Conservation (phyloP, 139 green algal species). For the Coelastrella sp. region DNA sequence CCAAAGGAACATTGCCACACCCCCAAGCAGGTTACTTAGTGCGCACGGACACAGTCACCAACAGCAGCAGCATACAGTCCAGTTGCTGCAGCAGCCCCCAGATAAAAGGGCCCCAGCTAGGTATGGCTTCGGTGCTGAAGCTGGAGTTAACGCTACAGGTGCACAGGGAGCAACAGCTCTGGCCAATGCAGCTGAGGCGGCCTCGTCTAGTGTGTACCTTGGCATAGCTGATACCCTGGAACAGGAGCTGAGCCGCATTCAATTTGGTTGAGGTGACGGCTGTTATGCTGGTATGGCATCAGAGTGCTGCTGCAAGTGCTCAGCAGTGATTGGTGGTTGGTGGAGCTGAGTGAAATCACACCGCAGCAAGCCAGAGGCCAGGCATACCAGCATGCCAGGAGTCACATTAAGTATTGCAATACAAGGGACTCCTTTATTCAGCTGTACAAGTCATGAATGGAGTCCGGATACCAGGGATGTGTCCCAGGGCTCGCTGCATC, state of each 20-base stretch:
- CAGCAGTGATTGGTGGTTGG: slow-evolving; percentile 18
- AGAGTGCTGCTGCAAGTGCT: not conserved
- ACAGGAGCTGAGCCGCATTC: slow-evolving; percentile 18
- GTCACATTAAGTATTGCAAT: too few species aligned
- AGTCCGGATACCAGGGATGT: too few species aligned
- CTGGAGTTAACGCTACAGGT: not conserved
- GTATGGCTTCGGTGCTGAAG: not conserved
- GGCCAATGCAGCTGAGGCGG: not conserved
- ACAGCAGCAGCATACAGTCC: slow-evolving; percentile 32
- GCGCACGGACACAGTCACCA: not conserved
- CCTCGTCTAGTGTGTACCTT: not conserved
- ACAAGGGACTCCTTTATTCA: too few species aligned
- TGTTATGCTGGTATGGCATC: not conserved
- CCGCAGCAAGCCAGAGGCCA: too few species aligned
- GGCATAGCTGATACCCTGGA: slow-evolving; percentile 20
- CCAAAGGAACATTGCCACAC: slow-evolving; percentile 20
- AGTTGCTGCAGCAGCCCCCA: not conserved
- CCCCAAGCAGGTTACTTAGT: slow-evolving; percentile 29
- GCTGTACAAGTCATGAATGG: too few species aligned
- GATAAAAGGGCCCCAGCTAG: not conserved
- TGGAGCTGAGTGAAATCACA: not conserved
- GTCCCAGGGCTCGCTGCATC: too few species aligned
- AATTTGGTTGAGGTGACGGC: not conserved
- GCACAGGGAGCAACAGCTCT: not conserved
- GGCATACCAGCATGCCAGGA: slow-evolving; percentile 21